Percentiles rank a stretch among this genome's conserved stretches.
Conservation (phyloP, 2,329 filamentous ascomycete species). For the Biscogniauxia mediterranea region DNA sequence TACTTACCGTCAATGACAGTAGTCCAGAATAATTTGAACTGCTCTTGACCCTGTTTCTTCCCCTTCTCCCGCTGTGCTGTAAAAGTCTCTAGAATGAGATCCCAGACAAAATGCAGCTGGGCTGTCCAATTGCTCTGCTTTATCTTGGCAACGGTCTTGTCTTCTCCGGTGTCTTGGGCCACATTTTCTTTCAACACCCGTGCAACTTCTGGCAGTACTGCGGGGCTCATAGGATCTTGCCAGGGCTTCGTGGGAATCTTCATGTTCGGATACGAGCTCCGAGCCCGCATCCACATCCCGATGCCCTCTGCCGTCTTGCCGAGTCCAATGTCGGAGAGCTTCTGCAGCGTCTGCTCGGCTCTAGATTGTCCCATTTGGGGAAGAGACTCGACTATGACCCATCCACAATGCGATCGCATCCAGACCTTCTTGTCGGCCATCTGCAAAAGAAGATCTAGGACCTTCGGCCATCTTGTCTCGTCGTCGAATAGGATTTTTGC, state of each 20-base stretch:
- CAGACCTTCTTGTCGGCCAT: slow-evolving; percentile 81
- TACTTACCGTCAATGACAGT: slow-evolving; percentile 79
- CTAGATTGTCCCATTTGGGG: slow-evolving; percentile 58
- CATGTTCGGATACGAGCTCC: slow-evolving; percentile 61
- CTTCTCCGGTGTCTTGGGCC: slow-evolving; percentile 49
- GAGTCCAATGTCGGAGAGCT: slow-evolving; percentile 62
- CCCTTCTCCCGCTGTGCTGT: slow-evolving; percentile 32
- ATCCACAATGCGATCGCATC: slow-evolving; percentile 85
- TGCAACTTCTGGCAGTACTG: slow-evolving; percentile 66
- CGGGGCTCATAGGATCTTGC: slow-evolving; percentile 71
- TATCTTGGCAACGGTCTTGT: slow-evolving; percentile 42
- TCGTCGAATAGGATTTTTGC: slow-evolving; percentile 68
- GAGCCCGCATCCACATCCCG: slow-evolving; percentile 78
- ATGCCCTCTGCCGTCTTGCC: slow-evolving; percentile 84
- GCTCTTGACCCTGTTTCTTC: slow-evolving; percentile 37
- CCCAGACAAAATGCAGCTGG: slow-evolving; percentile 86
- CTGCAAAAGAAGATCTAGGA: slow-evolving; percentile 72
- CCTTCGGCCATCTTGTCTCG: slow-evolving; percentile 58
- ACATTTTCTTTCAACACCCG: slow-evolving; percentile 77
- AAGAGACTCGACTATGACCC: slow-evolving; percentile 73
- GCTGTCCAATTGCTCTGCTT: slow-evolving; percentile 75
- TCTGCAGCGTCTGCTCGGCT: slow-evolving; percentile 60
- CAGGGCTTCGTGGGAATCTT: slow-evolving; percentile 69
- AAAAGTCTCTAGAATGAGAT: slow-evolving; percentile 65
- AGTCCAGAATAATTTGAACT: slow-evolving; percentile 79